phyloP scores from a whole-genome alignment of 140 eudicot species.

The Ambrosia hybrid region DNA sequence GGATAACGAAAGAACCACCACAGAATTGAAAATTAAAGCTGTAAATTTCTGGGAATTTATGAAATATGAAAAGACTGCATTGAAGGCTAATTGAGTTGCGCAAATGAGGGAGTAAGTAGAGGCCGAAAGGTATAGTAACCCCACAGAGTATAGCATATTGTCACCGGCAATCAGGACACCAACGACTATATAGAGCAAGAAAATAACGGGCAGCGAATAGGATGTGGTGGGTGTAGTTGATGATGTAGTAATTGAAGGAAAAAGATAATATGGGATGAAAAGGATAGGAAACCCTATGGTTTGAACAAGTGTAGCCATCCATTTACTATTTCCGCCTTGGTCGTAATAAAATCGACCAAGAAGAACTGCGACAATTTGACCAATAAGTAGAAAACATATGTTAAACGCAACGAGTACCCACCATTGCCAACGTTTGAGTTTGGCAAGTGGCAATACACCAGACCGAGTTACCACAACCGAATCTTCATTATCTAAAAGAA shows the following conservation, averaged over 20 bases:
- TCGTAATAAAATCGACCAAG: slow-evolving; percentile 88
- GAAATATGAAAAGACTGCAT: slow-evolving; percentile 71
- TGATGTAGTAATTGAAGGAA: slow-evolving; percentile 39
- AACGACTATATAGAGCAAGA: slow-evolving; percentile 38
- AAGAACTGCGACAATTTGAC: slow-evolving; percentile 84
- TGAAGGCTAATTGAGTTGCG: slow-evolving; percentile 82
- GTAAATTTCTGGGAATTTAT: slow-evolving; percentile 84
- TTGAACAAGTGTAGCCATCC: slow-evolving; percentile 88
- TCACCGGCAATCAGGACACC: slow-evolving; percentile 77
- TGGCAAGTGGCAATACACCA: slow-evolving; percentile 28
- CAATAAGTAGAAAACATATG: slow-evolving; percentile 66
- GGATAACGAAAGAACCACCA: slow-evolving; percentile 68
- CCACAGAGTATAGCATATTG: slow-evolving; percentile 83
- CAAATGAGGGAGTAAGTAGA: slow-evolving; percentile 93
- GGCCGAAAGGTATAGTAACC: slow-evolving; percentile 79
- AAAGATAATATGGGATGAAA: slow-evolving; percentile 56
- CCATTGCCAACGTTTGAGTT: slow-evolving; percentile 68
- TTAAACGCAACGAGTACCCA: slow-evolving; percentile 67
- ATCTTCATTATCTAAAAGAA: slow-evolving; percentile 48
- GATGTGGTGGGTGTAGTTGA: slow-evolving; percentile 29
- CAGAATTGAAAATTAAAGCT: slow-evolving; percentile 63
- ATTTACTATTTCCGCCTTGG: slow-evolving; percentile 84
- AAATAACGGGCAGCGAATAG: not conserved
- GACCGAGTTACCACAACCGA: slow-evolving; percentile 27
- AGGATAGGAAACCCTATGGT: slow-evolving; percentile 87